These are phyloP conservation scores for Alternaria ventricosa DNA, from an alignment of 2,329 filamentous ascomycete species.

Conservation along the genomic window DNA sequence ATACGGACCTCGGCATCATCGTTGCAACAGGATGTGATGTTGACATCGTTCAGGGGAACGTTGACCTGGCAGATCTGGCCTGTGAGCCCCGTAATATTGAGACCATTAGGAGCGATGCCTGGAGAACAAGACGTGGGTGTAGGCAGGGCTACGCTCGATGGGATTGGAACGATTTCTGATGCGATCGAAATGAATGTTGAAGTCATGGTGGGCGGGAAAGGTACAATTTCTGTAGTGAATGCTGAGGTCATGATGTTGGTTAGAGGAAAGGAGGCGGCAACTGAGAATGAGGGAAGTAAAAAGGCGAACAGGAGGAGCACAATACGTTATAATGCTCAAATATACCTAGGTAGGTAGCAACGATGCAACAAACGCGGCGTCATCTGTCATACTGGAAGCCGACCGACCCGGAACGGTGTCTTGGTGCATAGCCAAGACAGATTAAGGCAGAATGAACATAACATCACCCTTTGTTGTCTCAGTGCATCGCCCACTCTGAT, in stretches of 20 bases:
- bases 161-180: fast-evolving
- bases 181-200: not conserved
- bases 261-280: not conserved
- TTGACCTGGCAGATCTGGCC: not conserved
- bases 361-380: not conserved
- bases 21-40: conserved; percentile 1
- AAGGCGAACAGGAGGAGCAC: not conserved
- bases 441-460: not conserved
- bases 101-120: not conserved
- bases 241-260: not conserved
- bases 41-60: not conserved
- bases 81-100: not conserved
- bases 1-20: not conserved
- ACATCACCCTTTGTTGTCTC: not conserved
- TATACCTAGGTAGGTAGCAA: not conserved
- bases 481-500: not conserved
- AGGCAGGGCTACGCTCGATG: not conserved
- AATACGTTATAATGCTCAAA: not conserved
- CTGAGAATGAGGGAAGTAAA: not conserved
- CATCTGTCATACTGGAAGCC: not conserved
- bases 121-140: not conserved
- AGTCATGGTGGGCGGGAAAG: not conserved
- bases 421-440: not conserved
- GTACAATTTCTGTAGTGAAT: not conserved
- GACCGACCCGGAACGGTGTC: not conserved